Base-by-base conservation (phyloP, 257 asterid species). In the Phtheirospermum japonicum region DNA sequence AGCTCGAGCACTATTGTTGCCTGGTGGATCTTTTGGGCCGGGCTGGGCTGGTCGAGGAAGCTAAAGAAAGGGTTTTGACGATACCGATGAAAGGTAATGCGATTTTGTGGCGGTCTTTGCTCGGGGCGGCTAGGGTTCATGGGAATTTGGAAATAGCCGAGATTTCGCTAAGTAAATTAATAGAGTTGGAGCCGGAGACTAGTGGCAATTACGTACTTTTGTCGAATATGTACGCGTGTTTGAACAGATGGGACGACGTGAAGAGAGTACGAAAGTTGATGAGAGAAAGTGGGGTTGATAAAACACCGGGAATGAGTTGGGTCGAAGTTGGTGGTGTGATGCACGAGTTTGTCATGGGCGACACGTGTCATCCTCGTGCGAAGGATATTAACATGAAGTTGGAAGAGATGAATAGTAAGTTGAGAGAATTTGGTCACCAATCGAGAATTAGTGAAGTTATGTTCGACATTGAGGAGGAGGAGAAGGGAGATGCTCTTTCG, bases 391-490 rank as follows among this genome's bases (percentile, higher is more conserved):
- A 80, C 30, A 10, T 49, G 58, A 87, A 80, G 76, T 51, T 84
- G 13, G 85, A 75, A 60, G 90, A 82, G 74, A 80, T 87, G 81
- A 75, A 70, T 36, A 34, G 9, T 23, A 80, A 71, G 74, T 60
- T 87, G 62, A 79, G 72, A 49, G 82, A 80, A 40, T 66, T 43
- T 13, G 91, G 91, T 28, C 69, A 83, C 67, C 75, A 26, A 69
- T 78, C 86, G 19, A 73, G 78, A 26, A 80, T 84, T n/a, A 51
- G 76, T 53, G 85, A 80, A 23, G 88, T 87, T 58, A 11, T 84
- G 83, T 82, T 87, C n/a, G 93, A 84, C 53, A 76, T 87, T 57
- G 95, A 84, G 63, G 89, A 82, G 68, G 89, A 84, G 70, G 89
- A 87, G 67, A 84, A 82, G 75, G 88, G 75, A 66, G 81, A 63